phyloP scores from a whole-genome alignment of 257 asterid species.

The Fraxinus pennsylvanica region DNA sequence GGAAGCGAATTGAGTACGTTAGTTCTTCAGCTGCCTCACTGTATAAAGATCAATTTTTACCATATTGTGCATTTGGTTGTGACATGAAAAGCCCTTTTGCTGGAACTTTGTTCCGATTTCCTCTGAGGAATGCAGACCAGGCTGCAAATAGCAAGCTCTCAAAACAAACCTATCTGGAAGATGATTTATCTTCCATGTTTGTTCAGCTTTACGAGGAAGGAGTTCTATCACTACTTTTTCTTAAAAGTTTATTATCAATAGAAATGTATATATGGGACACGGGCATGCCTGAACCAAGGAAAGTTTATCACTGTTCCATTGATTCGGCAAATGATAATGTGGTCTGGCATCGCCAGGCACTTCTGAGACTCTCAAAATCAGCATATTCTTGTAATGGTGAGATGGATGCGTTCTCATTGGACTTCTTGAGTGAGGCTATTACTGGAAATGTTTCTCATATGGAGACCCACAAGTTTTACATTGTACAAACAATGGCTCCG shows the following conservation, averaged over 20 bases:
- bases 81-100: slow-evolving; percentile 82
- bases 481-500: slow-evolving; percentile 87
- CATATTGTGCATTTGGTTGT: slow-evolving; percentile 94
- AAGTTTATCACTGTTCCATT: slow-evolving; percentile 69
- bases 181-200: slow-evolving; percentile 81
- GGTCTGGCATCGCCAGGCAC: slow-evolving; percentile 79
- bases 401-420: slow-evolving; percentile 73
- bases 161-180: slow-evolving; percentile 82
- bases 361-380: slow-evolving; percentile 59
- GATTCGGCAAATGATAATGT: slow-evolving; percentile 48
- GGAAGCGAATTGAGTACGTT: slow-evolving; percentile 87
- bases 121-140: slow-evolving; percentile 86
- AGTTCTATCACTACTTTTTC: slow-evolving; percentile 76
- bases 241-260: slow-evolving; percentile 66
- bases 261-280: slow-evolving; percentile 93
- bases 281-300: slow-evolving; percentile 67
- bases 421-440: slow-evolving; percentile 74
- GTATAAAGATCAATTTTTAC: slow-evolving; percentile 82
- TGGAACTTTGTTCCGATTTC: slow-evolving; percentile 98
- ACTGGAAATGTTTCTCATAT: slow-evolving; percentile 51
- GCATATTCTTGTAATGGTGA: slow-evolving; percentile 39
- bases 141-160: slow-evolving; percentile 91
- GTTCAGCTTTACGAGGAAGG: slow-evolving; percentile 89
- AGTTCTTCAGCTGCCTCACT: slow-evolving; percentile 81
- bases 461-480: slow-evolving; percentile 60